A percentile compares a stretch with the other conserved stretches of the same genome.
These are phyloP conservation scores for Candida frijolesensis DNA, from an alignment of 1,139 yeast genomes.

Conservation along the genomic window DNA sequence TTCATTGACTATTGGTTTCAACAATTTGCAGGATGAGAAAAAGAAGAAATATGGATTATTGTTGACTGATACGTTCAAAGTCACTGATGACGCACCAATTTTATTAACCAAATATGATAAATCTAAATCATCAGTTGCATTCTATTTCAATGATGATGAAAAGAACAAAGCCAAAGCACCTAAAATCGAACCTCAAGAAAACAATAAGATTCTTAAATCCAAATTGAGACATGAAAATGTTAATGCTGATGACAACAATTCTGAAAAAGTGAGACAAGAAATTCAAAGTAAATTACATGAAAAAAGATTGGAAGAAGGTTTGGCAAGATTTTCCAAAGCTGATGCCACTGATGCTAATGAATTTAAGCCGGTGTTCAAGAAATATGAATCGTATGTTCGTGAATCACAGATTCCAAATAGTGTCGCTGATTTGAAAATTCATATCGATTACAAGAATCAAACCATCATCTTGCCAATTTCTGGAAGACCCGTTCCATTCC, in stretches of 20 bases:
- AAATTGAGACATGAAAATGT: slow-evolving; percentile 79
- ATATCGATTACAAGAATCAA: slow-evolving; percentile 85
- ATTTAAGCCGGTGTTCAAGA: slow-evolving; percentile 75
- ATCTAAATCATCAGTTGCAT: slow-evolving; percentile 73
- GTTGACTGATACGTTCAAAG: slow-evolving; percentile 80
- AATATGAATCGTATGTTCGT: slow-evolving; percentile 91
- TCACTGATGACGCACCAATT: slow-evolving; percentile 63
- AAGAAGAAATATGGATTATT: slow-evolving; percentile 65
- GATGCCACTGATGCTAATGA: slow-evolving; percentile 71
- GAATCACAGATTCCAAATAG: slow-evolving; percentile 87
- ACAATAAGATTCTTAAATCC: slow-evolving; percentile 70
- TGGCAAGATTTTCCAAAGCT: slow-evolving; percentile 72
- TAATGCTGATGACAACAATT: slow-evolving; percentile 69
- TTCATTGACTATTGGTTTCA: slow-evolving; percentile 78
- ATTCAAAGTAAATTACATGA: slow-evolving; percentile 84
- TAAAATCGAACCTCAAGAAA: slow-evolving; percentile 58
- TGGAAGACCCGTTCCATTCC: slow-evolving; percentile 98
- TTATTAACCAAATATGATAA: slow-evolving; percentile 77
- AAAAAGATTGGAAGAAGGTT: slow-evolving; percentile 83
- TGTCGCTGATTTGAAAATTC: slow-evolving; percentile 82
- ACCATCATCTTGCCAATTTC: slow-evolving; percentile 88
- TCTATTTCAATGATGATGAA: slow-evolving; percentile 75
- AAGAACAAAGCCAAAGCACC: slow-evolving; percentile 20
- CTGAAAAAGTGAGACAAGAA: slow-evolving; percentile 80
- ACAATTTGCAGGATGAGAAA: slow-evolving; percentile 54